Percentiles rank a stretch among this genome's conserved stretches.
Evolutionary conservation across 176 grass and related monocot genomes (phyloP).

Genomic region (Eremochloa ophiuroides): DNA sequence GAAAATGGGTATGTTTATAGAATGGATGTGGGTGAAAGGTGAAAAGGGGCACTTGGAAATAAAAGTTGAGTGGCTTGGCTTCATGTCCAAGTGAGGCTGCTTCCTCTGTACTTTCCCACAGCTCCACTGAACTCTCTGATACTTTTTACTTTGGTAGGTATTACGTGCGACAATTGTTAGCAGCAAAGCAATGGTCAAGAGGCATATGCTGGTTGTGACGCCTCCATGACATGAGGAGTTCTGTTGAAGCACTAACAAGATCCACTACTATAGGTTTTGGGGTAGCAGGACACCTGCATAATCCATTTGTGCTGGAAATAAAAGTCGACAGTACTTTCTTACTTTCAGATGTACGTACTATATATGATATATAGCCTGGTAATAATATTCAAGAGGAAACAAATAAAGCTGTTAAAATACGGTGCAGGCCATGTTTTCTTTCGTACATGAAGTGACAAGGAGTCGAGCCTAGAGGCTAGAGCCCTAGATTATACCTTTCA

Average conservation of each 20-base stretch:
- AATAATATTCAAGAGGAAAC: conserved; percentile 21
- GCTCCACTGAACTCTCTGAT: conserved; percentile 50
- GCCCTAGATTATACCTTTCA: not conserved
- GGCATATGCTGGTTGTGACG: conserved; percentile 38
- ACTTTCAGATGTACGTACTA: conserved; percentile 20
- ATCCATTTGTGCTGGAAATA: conserved; percentile 20
- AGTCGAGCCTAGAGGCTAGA: not conserved
- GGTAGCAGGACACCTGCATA: conserved; percentile 9
- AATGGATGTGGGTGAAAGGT: not conserved
- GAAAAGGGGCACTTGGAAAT: conserved; percentile 18
- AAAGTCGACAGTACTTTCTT: not conserved
- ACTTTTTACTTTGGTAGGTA: conserved; percentile 21
- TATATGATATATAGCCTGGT: not conserved
- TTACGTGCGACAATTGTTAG: conserved; percentile 16
- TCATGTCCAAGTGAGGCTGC: conserved; percentile 64
- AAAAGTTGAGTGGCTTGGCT: conserved; percentile 54
- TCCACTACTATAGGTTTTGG: not conserved
- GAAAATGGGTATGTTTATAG: not conserved
- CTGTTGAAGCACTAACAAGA: conserved; percentile 14
- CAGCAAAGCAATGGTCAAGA: conserved; percentile 40
- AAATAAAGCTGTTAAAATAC: conserved; percentile 18
- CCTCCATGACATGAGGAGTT: conserved; percentile 49
- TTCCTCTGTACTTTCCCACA: conserved; percentile 57
- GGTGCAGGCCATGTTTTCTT: not conserved
- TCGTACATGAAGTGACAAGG: not conserved